Conservation (phyloP, 179 eudicot species). For the Camellia oleifera region DNA sequence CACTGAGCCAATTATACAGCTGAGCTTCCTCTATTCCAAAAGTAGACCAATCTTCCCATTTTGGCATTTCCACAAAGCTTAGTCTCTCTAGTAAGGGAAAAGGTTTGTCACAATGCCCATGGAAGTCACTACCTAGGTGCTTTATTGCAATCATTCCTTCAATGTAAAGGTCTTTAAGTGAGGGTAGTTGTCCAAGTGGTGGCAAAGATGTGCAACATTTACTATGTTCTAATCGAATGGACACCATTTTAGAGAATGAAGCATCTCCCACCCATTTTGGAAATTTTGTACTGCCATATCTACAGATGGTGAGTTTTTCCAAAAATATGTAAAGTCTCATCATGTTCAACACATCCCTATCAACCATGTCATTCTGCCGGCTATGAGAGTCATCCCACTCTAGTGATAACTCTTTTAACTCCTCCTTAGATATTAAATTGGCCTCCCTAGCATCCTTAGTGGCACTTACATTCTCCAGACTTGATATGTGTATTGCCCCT, state of each 20-base stretch:
- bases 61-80: too few species aligned
- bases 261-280: constrained; percentile 23
- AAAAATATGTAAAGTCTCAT: constrained; percentile 14
- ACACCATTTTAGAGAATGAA: background rate
- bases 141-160: too few species aligned
- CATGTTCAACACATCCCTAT: constrained; percentile 14
- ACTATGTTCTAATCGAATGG: background rate
- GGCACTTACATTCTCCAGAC: constrained; percentile 12
- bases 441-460: constrained; percentile 18
- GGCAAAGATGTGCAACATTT: background rate
- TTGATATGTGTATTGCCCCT: constrained; percentile 10
- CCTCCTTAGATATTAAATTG: constrained; percentile 13
- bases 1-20: too few species aligned
- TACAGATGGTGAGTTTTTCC: background rate
- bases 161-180: too few species aligned
- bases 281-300: constrained; percentile 17
- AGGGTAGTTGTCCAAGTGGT: background rate
- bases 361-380: background rate
- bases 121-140: too few species aligned
- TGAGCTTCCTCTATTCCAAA: too few species aligned
- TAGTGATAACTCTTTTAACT: constrained; percentile 5
- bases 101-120: too few species aligned
- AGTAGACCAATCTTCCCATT: too few species aligned
- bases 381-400: constrained; percentile 13
- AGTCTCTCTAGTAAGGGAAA: too few species aligned